These are phyloP conservation scores for Monascus purpureus DNA, from an alignment of 495 filamentous ascomycete species.

Conservation along the genomic window DNA sequence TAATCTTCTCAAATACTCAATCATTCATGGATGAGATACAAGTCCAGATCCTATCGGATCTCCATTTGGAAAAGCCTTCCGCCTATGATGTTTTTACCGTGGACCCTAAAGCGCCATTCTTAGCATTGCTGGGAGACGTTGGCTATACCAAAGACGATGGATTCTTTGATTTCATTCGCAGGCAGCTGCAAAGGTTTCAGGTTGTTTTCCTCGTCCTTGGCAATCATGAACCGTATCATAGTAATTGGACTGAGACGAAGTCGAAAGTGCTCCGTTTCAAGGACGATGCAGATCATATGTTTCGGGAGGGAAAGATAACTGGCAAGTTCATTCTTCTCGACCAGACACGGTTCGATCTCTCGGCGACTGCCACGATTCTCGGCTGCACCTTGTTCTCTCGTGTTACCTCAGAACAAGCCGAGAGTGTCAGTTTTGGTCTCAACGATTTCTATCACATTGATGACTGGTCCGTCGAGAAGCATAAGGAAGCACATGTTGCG, in stretches of 20 bases:
- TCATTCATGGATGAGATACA: slow-evolving; percentile 3
- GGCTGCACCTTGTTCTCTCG: slow-evolving; percentile 35
- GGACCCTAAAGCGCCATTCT: slow-evolving; percentile 23
- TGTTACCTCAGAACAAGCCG: slow-evolving; percentile 13
- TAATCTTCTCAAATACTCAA: background rate
- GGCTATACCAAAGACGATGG: slow-evolving; percentile 23
- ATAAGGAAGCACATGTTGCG: slow-evolving; percentile 15
- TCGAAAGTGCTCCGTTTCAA: slow-evolving; percentile 5
- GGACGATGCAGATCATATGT: slow-evolving; percentile 3
- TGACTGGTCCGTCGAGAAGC: slow-evolving; percentile 24
- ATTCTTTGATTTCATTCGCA: slow-evolving; percentile 22
- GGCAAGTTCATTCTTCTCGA: slow-evolving; percentile 31
- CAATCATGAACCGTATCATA: slow-evolving; percentile 36
- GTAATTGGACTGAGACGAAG: slow-evolving; percentile 14
- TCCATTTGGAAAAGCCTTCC: slow-evolving; percentile 34
- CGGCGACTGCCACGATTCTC: slow-evolving; percentile 18
- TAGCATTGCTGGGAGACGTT: slow-evolving; percentile 41
- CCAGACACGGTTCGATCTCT: slow-evolving; percentile 19
- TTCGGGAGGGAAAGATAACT: slow-evolving; percentile 1
- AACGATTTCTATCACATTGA: slow-evolving; percentile 30
- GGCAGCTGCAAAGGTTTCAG: slow-evolving; percentile 22
- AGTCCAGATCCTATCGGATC: slow-evolving; percentile 38
- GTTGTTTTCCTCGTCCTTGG: slow-evolving; percentile 33
- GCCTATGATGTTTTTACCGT: slow-evolving; percentile 32
- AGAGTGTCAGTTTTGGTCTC: slow-evolving; percentile 15